Conservation (phyloP, 2,329 filamentous ascomycete genomes). For the Xylariaceae sp. region DNA sequence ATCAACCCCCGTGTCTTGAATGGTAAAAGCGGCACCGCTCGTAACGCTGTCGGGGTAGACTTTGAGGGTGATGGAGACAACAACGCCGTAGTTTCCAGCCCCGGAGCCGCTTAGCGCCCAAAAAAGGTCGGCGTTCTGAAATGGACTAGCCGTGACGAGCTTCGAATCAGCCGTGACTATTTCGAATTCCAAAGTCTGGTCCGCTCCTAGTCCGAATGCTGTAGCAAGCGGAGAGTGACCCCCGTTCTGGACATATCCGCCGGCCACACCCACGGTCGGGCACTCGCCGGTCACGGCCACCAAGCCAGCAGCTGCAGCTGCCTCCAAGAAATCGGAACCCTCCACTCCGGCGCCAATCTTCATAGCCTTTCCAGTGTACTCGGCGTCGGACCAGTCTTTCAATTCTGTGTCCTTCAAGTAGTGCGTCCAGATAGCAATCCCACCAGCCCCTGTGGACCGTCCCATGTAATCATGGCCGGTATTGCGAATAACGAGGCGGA, state of each 20-base stretch:
- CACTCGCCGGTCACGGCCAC: conserved; percentile 20
- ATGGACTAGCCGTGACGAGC: conserved; percentile 40
- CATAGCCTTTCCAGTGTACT: conserved; percentile 17
- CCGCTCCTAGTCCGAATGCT: conserved; percentile 44
- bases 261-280: conserved; percentile 32
- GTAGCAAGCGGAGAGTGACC: conserved; percentile 42
- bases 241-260: conserved; percentile 45
- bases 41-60: background rate
- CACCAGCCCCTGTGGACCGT: background rate
- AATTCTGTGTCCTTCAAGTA: background rate
- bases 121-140: conserved; percentile 47
- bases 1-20: background rate
- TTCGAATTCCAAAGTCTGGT: conserved; percentile 45
- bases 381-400: background rate
- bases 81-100: conserved; percentile 39
- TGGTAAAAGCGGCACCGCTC: background rate
- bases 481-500: conserved; percentile 39
- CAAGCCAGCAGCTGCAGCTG: conserved; percentile 11
- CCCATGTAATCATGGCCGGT: background rate
- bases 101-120: conserved; percentile 53
- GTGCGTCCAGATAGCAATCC: background rate
- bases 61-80: background rate
- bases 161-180: conserved; percentile 43
- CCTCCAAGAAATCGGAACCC: conserved; percentile 15
- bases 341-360: conserved; percentile 21